Percentiles rank a stretch among this genome's conserved stretches.
phyloP scores from a whole-genome alignment of 1,284 basidiomycete species.

The Ganoderma multipileum region DNA sequence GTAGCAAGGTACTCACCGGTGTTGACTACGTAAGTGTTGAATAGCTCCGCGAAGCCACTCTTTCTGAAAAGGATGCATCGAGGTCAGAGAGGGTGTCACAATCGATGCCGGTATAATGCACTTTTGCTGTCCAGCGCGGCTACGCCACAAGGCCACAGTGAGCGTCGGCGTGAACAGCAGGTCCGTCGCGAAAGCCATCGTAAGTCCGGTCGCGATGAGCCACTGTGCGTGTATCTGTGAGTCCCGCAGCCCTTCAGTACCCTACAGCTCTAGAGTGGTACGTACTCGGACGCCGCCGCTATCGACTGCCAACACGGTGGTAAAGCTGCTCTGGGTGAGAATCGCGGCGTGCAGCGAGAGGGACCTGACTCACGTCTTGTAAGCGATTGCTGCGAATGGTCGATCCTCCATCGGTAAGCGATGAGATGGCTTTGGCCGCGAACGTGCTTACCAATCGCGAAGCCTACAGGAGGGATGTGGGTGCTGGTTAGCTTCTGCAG shows the following conservation, averaged over 20 bases:
- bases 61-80: not conserved
- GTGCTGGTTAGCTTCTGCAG: not conserved
- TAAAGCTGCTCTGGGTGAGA: not conserved
- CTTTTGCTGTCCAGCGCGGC: not conserved
- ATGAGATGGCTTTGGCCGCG: not conserved
- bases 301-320: not conserved
- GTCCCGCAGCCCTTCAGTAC: too few species aligned
- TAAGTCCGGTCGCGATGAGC: not conserved
- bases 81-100: not conserved
- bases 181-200: not conserved
- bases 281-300: not conserved
- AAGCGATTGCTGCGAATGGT: not conserved
- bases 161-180: not conserved
- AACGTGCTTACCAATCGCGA: not conserved
- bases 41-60: not conserved
- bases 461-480: not conserved
- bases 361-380: not conserved
- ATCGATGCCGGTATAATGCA: not conserved
- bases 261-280: not conserved
- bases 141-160: not conserved
- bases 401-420: not conserved
- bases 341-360: too few species aligned
- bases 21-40: not conserved
- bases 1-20: not conserved
- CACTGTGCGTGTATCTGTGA: not conserved